A percentile compares a stretch with the other conserved stretches of the same genome.
Conservation (phyloP, 345 rosid genomes). For the Adansonia digitata region DNA sequence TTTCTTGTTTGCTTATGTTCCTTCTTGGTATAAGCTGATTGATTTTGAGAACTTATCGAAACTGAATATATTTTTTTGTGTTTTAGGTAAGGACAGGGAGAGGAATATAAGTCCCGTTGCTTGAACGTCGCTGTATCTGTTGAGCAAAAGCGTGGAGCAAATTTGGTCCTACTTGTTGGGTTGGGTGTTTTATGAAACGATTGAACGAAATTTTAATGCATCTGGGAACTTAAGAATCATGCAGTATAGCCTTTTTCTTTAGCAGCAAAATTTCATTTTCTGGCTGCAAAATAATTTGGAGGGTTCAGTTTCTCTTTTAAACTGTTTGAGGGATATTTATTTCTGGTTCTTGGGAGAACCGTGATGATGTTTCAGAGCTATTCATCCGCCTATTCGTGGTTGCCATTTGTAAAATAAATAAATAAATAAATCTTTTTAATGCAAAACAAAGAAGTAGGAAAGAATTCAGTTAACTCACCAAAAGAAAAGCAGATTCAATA, state of each 20-base stretch:
- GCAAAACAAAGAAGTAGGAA: neutral
- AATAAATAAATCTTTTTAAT: no score
- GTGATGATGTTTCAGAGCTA: neutral
- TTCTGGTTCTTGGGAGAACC: neutral
- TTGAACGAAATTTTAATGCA: neutral
- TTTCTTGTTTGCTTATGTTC: neutral
- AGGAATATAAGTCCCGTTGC: neutral
- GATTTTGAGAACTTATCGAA: neutral
- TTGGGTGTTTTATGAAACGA: neutral
- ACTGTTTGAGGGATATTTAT: neutral
- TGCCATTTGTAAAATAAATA: neutral
- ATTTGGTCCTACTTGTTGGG: neutral
- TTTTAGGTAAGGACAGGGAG: neutral
- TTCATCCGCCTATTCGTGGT: neutral
- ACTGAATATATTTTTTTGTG: no score
- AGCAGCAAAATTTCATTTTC: neutral
- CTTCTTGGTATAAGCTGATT: neutral
- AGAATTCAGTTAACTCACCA: neutral
- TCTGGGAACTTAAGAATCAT: constrained; percentile 1
- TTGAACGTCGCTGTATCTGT: neutral
- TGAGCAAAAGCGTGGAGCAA: neutral
- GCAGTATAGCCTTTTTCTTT: constrained; percentile 2
- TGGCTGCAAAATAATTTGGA: constrained; percentile 4
- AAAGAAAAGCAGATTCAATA: neutral
- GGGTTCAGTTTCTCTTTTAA: neutral